Percentiles rank a stretch among this genome's conserved stretches.
Evolutionary conservation across 2,329 filamentous ascomycete genomes (phyloP).

Genomic region (Fusarium robinianum): DNA sequence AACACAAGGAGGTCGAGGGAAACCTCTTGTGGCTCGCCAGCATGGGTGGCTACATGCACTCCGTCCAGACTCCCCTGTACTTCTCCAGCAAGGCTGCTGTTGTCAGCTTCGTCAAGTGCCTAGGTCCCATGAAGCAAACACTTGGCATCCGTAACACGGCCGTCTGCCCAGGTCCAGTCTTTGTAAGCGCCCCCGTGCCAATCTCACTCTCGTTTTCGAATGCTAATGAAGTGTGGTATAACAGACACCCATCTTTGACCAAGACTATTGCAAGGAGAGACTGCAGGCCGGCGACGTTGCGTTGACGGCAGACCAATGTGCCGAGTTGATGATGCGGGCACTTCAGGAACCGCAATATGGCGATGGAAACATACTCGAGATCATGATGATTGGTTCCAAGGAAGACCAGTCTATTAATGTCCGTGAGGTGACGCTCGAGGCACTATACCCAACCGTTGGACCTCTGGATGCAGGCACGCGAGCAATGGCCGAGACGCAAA

Average conservation of each 20-base stretch:
- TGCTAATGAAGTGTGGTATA: background rate
- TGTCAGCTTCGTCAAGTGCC: constrained; percentile 25
- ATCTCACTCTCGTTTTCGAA: background rate
- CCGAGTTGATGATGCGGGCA: constrained; percentile 1
- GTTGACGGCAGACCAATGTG: constrained; percentile 5
- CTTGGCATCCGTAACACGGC: constrained; percentile 23
- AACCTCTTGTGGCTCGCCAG: constrained; percentile 37
- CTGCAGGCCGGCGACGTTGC: background rate
- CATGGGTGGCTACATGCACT: constrained; percentile 38
- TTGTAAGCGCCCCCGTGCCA: background rate
- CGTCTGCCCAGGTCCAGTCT: constrained; percentile 4
- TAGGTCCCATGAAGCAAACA: constrained; percentile 10
- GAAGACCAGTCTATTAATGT: constrained; percentile 6
- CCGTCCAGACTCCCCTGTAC: constrained; percentile 39
- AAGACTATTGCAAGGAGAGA: constrained; percentile 1
- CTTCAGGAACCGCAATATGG: constrained; percentile 19
- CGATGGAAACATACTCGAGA: constrained; percentile 20
- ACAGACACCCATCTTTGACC: constrained; percentile 4
- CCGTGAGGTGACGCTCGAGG: constrained; percentile 1
- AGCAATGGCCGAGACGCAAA: constrained; percentile 1
- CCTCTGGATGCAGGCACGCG: background rate
- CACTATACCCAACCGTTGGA: background rate
- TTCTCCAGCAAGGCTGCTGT: constrained; percentile 37
- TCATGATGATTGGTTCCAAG: constrained; percentile 12
- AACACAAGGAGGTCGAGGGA: constrained; percentile 19